Evolutionary conservation across 75 land plant genomes (phyloP), one percentile per base, ranked within the genome.

Genomic region (Pinus taeda): DNA sequence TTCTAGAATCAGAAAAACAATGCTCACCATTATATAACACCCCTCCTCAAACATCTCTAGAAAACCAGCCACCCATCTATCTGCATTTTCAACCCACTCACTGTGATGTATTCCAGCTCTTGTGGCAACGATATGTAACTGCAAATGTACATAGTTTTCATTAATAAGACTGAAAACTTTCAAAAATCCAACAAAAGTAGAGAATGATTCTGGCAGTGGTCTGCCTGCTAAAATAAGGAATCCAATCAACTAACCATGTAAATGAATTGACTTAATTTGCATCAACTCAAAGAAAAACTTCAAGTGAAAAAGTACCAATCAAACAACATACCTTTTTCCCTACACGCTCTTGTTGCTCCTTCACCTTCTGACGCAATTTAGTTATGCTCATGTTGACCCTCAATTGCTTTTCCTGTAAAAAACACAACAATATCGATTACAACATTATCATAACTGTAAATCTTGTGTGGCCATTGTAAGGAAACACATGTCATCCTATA

Each of bases 41-140:
- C 98, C 92, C 82, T 94, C 98, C 82, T 96, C 99, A 81, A 96
- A 96, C 88, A 90, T 96, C 79, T 96, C 99, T 49, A 96, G 91
- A 75, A 96, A 96, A 26, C 98, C 99, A 76, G 91, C 94, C 36
- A 96, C 98, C 95, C 87, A 94, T 37, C 98, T 90, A 81, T 96
- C 99, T 26, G 99, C 98, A 85, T 96, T 96, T 72, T 94, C 97
- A 59, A 96, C 95, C 99, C 99, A 96, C 74, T 88, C 93, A 77
- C 85, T 88, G 57, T 88, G 98, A 78, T 88, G 96, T 91, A 96
- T 81, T 30, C 88, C 88, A 70, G 97, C 97, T 37, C 89, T 86
- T 76, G 81, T 92, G 62, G 96, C 97, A 60, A 89, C 97, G 45
- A 90, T 88, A 26, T 88, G 84, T 26, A 93, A 77, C 97, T 93